Evolutionary conservation across 345 rosid genomes (phyloP).

Genomic region (Gossypium raimondii): DNA sequence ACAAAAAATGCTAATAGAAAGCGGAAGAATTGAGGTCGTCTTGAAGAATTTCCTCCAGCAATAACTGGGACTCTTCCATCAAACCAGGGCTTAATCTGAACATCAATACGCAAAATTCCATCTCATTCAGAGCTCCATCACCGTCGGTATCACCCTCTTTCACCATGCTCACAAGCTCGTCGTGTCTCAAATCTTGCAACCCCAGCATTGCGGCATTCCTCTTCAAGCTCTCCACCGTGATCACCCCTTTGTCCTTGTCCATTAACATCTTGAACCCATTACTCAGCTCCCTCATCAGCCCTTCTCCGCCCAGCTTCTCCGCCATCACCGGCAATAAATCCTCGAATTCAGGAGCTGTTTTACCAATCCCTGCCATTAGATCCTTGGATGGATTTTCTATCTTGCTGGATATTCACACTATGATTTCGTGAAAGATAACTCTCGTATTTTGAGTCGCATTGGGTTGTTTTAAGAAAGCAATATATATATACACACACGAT

Average conservation of each 20-base stretch:
- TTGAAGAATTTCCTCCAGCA: slow-evolving; percentile 34
- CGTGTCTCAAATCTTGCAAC: slow-evolving; percentile 34
- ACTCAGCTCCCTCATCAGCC: slow-evolving; percentile 46
- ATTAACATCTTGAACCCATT: slow-evolving; percentile 47
- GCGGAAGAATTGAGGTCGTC: slow-evolving; percentile 1
- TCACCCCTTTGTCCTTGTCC: slow-evolving; percentile 44
- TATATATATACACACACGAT: background rate
- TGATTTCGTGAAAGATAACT: background rate
- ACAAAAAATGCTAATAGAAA: background rate
- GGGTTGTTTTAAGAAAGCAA: background rate
- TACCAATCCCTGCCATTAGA: slow-evolving; percentile 22
- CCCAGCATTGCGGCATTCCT: slow-evolving; percentile 41
- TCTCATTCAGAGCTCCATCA: slow-evolving; percentile 45
- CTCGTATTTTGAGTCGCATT: background rate
- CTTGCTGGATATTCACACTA: background rate
- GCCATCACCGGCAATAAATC: slow-evolving; percentile 53
- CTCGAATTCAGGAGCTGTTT: slow-evolving; percentile 31
- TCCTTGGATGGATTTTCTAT: background rate
- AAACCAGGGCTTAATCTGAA: slow-evolving; percentile 54
- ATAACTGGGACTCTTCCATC: slow-evolving; percentile 45
- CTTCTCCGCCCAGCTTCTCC: slow-evolving; percentile 51
- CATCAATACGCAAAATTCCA: slow-evolving; percentile 59
- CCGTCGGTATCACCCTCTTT: slow-evolving; percentile 51
- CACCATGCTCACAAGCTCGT: slow-evolving; percentile 44
- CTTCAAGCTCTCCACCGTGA: slow-evolving; percentile 49